phyloP scores from a whole-genome alignment of 106 monocot genomes.

The Phalaenopsis equestris region DNA sequence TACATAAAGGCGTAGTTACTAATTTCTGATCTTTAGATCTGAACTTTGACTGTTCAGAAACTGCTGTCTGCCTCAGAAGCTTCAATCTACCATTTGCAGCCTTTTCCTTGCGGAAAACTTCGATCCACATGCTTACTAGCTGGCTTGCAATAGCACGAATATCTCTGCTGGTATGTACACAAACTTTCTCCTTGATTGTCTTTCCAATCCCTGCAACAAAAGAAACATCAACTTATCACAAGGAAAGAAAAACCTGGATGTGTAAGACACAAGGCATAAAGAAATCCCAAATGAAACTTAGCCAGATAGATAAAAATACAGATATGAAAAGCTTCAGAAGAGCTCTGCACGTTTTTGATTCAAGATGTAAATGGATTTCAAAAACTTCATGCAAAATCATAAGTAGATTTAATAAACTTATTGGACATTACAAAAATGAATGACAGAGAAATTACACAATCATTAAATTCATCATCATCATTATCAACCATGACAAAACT shows the following conservation, averaged over 20 bases:
- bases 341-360: background rate
- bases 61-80: conserved; percentile 26
- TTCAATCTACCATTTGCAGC: conserved; percentile 50
- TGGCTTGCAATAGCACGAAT: conserved; percentile 96
- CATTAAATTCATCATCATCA: background rate
- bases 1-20: conserved; percentile 20
- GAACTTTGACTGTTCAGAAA: conserved; percentile 42
- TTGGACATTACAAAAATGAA: background rate
- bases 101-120: conserved; percentile 92
- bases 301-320: background rate
- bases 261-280: background rate
- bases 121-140: conserved; percentile 89
- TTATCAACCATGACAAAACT: background rate
- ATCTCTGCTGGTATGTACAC: conserved; percentile 93
- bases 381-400: background rate
- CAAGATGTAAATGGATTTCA: background rate
- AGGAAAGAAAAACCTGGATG: background rate
- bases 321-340: background rate
- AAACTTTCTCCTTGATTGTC: conserved; percentile 91
- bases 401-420: background rate
- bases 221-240: background rate
- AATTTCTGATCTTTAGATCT: conserved; percentile 35
- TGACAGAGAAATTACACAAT: background rate
- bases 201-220: conserved; percentile 68
- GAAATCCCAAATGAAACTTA: background rate